A percentile compares a stretch with the other conserved stretches of the same genome.
These are phyloP conservation scores for Neonectria sp. DNA, from an alignment of 2,329 filamentous ascomycete genomes.

Conservation along the genomic window DNA sequence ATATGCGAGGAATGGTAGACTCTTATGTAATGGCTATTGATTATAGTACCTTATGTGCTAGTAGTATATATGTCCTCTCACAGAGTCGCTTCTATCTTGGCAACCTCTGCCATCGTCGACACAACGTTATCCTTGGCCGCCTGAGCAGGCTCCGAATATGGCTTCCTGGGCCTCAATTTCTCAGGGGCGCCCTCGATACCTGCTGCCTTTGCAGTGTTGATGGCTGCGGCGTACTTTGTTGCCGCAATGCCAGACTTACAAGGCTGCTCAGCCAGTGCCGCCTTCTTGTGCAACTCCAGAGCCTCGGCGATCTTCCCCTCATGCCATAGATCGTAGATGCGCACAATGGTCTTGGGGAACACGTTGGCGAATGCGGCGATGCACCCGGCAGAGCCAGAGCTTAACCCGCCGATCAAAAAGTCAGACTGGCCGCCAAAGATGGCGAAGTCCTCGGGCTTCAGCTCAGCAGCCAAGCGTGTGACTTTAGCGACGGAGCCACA, in stretches of 20 bases:
- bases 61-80: conserved; percentile 5
- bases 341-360: conserved; percentile 70
- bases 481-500: conserved; percentile 82
- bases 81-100: conserved; percentile 56
- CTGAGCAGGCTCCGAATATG: conserved; percentile 67
- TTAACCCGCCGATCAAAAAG: conserved; percentile 76
- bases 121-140: conserved; percentile 60
- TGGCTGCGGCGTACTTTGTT: conserved; percentile 9
- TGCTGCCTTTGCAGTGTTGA: conserved; percentile 7
- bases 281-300: conserved; percentile 71
- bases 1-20: too few relatives aligned
- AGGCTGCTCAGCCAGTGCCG: conserved; percentile 75
- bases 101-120: conserved; percentile 57
- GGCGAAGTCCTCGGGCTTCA: conserved; percentile 71
- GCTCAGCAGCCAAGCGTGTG: conserved; percentile 68
- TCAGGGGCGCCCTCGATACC: conserved; percentile 69
- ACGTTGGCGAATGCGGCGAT: conserved; percentile 76
- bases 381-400: conserved; percentile 71
- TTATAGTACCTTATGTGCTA: too few relatives aligned
- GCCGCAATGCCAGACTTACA: conserved; percentile 71
- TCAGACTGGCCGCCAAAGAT: conserved; percentile 82
- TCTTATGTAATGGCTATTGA: too few relatives aligned
- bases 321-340: conserved; percentile 73
- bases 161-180: conserved; percentile 71
- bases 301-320: conserved; percentile 72